Percentiles rank a stretch among this genome's conserved stretches.
These are phyloP conservation scores for Eutrema yunnanense DNA, from an alignment of 345 rosid species.

Conservation along the genomic window DNA sequence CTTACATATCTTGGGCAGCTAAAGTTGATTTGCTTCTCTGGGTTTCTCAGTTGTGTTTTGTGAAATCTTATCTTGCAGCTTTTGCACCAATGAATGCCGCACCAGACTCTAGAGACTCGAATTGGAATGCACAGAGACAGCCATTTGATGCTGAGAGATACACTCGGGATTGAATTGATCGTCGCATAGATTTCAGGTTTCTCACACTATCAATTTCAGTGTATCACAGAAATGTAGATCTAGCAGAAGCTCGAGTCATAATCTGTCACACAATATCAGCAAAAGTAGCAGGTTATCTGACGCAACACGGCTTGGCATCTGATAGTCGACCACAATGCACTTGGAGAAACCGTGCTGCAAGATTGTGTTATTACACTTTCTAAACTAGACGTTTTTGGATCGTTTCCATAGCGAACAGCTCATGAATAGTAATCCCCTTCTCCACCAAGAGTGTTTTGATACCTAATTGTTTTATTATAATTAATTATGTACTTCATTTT, in stretches of 20 bases:
- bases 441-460: neutral
- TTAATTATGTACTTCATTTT: neutral
- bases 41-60: neutral
- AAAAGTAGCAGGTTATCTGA: neutral
- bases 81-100: slow-evolving; percentile 70
- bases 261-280: neutral
- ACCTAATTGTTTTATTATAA: neutral
- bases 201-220: neutral
- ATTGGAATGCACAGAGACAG: slow-evolving; percentile 32
- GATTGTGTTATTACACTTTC: neutral
- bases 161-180: slow-evolving; percentile 24
- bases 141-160: slow-evolving; percentile 54
- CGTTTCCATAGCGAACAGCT: neutral
- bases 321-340: neutral
- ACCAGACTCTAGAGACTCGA: slow-evolving; percentile 21
- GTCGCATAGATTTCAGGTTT: neutral
- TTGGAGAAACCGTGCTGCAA: neutral
- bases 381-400: neutral
- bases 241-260: neutral
- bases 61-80: slow-evolving; percentile 39
- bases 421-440: neutral
- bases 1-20: neutral
- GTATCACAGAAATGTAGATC: neutral
- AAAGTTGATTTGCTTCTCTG: neutral
- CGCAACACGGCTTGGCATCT: neutral